Conservation (phyloP, 2,329 filamentous ascomycete species). For the Trichoderma lentiforme region DNA sequence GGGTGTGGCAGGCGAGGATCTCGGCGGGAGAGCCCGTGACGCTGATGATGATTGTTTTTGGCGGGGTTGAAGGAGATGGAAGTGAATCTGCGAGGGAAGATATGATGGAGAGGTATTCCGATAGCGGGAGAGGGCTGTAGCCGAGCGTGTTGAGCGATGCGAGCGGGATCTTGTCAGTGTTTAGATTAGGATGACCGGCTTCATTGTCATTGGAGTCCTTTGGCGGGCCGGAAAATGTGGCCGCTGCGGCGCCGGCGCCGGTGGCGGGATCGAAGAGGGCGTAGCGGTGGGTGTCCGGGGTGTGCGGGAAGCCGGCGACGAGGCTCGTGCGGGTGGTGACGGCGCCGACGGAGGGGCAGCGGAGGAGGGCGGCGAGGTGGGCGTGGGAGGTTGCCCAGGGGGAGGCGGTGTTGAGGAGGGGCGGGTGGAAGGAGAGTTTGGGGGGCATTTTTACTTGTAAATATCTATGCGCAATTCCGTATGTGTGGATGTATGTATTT, state of each 20-base stretch:
- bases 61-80: not conserved
- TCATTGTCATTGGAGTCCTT: not conserved
- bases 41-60: constrained; percentile 64
- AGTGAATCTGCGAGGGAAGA: constrained; percentile 22
- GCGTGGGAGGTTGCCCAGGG: constrained; percentile 69
- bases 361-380: constrained; percentile 61
- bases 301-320: constrained; percentile 60
- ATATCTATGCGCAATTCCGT: no score
- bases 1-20: constrained; percentile 53
- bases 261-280: constrained; percentile 56
- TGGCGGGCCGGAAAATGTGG: constrained; percentile 5
- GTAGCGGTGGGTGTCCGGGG: constrained; percentile 58
- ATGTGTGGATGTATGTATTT: not conserved
- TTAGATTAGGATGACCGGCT: not conserved
- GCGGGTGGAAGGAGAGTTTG: constrained; percentile 53
- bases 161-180: constrained; percentile 18
- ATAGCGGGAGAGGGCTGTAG: constrained; percentile 64
- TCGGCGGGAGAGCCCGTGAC: constrained; percentile 63
- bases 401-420: constrained; percentile 70
- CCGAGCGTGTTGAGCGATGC: constrained; percentile 68
- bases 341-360: constrained; percentile 62
- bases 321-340: constrained; percentile 72
- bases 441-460: constrained; percentile 19
- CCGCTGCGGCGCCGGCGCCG: not conserved
- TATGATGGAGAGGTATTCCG: constrained; percentile 55